Percentiles rank a stretch among this genome's conserved stretches.
These are phyloP conservation scores for Penicillium canariense DNA, from an alignment of 495 filamentous ascomycete genomes.

Conservation along the genomic window DNA sequence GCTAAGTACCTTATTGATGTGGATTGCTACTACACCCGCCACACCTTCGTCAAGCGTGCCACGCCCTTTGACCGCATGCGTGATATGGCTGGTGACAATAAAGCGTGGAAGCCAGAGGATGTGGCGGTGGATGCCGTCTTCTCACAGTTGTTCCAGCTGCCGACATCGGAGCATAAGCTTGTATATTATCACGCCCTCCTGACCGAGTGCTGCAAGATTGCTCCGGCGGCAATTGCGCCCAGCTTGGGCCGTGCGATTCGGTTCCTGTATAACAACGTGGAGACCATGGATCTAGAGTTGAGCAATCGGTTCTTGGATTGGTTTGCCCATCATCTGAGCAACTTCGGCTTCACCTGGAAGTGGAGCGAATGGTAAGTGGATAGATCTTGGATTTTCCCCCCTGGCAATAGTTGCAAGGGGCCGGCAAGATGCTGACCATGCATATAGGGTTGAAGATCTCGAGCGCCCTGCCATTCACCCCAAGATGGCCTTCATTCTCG, in stretches of 20 bases:
- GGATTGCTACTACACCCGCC: slow-evolving; percentile 86
- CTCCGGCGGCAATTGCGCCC: slow-evolving; percentile 92
- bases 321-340: slow-evolving; percentile 97
- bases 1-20: slow-evolving; percentile 90
- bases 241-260: slow-evolving; percentile 91
- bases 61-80: slow-evolving; percentile 86
- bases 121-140: slow-evolving; percentile 96
- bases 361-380: slow-evolving; percentile 91
- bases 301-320: slow-evolving; percentile 88
- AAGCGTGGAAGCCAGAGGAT: slow-evolving; percentile 97
- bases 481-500: slow-evolving; percentile 87
- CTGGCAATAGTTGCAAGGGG: not conserved
- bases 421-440: slow-evolving; percentile 4
- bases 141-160: slow-evolving; percentile 87
- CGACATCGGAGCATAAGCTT: slow-evolving; percentile 84
- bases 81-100: slow-evolving; percentile 61
- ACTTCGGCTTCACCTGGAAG: slow-evolving; percentile 99
- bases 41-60: slow-evolving; percentile 88
- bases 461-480: slow-evolving; percentile 73
- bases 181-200: slow-evolving; percentile 95
- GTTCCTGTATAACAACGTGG: slow-evolving; percentile 76
- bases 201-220: slow-evolving; percentile 92
- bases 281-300: slow-evolving; percentile 83
- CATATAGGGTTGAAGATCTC: slow-evolving; percentile 71
- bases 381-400: not conserved